Evolutionary conservation across 139 green algal species (phyloP), one percentile per base, ranked within the genome.

Genomic region (Nannochloris sp.): DNA sequence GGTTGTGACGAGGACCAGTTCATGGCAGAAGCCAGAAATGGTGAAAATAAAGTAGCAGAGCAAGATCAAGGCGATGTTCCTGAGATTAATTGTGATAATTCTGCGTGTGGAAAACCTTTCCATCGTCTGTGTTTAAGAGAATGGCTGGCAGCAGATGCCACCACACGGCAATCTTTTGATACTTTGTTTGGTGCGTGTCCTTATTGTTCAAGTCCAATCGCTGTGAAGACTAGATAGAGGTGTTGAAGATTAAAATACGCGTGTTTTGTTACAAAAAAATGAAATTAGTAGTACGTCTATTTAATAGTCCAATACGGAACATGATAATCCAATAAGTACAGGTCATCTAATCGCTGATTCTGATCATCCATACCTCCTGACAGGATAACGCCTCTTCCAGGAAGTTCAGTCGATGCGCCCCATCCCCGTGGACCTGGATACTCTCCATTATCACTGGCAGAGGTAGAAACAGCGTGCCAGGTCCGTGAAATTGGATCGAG

Each of bases 171-270:
- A n/a, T 64, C 59, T 0, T 82, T 85, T 66, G 65, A 62, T 54
- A 73, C 60, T 3, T 46, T 85, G 33, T 85, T 79, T 74, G 78
- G 78, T 12, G 14, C 60, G 27, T 85, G 78, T 68, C 76, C 77
- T 4, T 85, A 80, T 51, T 85, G 78, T 73, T 56, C 63, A 0
- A 54, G 34, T 13, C 55, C 67, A 12, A 83, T 85, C 31, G 70
- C 67, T 0, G 78, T 68, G 12, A 9, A 59, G 9, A 51, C 42
- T 19, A 19, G 42, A 19, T 51, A n/a, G n/a, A n/a, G n/a, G n/a
- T n/a, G n/a, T n/a, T n/a, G n/a, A n/a, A n/a, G n/a, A n/a, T n/a
- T n/a, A n/a, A n/a, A n/a, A n/a, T n/a, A n/a, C n/a, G n/a, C n/a
- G n/a, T n/a, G n/a, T n/a, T n/a, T n/a, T n/a, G n/a, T n/a, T n/a